phyloP scores from a whole-genome alignment of 768 basidiomycete species.

The Suillus subluteus region DNA sequence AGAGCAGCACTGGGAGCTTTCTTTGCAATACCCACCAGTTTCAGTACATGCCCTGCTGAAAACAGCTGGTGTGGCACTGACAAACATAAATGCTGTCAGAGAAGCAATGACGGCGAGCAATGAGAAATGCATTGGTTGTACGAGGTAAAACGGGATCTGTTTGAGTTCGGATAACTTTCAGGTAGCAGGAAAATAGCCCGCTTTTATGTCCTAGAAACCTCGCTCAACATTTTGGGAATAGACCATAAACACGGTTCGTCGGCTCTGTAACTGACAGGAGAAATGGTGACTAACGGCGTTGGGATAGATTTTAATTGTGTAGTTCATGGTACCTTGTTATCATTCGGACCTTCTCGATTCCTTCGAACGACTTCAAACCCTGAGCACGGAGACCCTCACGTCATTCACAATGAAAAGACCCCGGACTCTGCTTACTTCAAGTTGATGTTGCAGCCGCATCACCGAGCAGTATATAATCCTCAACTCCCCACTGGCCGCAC shows the following conservation, averaged over 20 bases:
- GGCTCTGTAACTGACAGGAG: background rate
- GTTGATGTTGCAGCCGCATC: too few species aligned
- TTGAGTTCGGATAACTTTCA: background rate
- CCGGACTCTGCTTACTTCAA: too few species aligned
- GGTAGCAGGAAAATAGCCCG: background rate
- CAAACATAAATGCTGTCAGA: background rate
- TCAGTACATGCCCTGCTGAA: background rate
- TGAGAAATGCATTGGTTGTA: background rate
- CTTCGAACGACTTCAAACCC: too few species aligned
- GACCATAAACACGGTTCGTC: background rate
- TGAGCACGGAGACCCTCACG: too few species aligned
- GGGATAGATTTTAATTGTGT: background rate
- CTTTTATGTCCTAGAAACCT: background rate
- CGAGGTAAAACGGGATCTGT: background rate
- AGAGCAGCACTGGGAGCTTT: background rate
- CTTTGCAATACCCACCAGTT: fast-evolving
- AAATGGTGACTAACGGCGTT: background rate
- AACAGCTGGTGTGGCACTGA: background rate
- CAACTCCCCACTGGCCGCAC: too few species aligned
- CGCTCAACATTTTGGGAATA: background rate
- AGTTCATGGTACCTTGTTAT: too few species aligned
- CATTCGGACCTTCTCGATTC: too few species aligned
- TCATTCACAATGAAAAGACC: too few species aligned
- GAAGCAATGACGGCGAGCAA: background rate
- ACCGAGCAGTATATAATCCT: too few species aligned